Percentiles rank a stretch among this genome's conserved stretches.
Conservation (phyloP, 768 basidiomycete species). For the Heimioporus sp. region DNA sequence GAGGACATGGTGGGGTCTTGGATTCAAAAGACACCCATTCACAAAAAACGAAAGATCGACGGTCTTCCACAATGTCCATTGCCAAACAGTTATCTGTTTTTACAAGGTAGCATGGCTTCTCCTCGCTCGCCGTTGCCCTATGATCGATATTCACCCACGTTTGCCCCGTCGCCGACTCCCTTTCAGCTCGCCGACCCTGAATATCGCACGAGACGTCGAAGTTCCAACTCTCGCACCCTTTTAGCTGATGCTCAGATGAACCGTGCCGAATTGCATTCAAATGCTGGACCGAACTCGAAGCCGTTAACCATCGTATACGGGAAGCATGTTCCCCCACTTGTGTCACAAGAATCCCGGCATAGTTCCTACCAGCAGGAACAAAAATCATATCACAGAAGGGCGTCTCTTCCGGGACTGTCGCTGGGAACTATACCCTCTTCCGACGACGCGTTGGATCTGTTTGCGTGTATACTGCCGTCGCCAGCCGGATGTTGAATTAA, state of each 20-base stretch:
- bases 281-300: slow-evolving; percentile 1
- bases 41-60: slow-evolving; percentile 21
- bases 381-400: slow-evolving; percentile 2
- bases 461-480: slow-evolving; percentile 37
- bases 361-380: slow-evolving; percentile 9
- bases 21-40: slow-evolving; percentile 38
- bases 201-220: slow-evolving; percentile 14
- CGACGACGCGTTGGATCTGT: slow-evolving; percentile 52
- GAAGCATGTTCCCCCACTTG: slow-evolving; percentile 6
- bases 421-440: slow-evolving; percentile 29
- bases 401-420: background rate
- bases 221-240: slow-evolving; percentile 37
- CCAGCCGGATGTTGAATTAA: slow-evolving; percentile 19
- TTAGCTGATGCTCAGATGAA: slow-evolving; percentile 40
- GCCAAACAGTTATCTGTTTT: background rate
- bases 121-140: background rate
- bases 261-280: slow-evolving; percentile 34
- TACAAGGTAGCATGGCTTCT: background rate
- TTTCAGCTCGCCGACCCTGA: slow-evolving; percentile 12
- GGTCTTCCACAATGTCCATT: background rate
- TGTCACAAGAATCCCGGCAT: slow-evolving; percentile 6
- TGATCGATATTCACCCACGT: slow-evolving; percentile 1
- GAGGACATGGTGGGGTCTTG: slow-evolving; percentile 46
- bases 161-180: slow-evolving; percentile 8
- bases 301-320: slow-evolving; percentile 14